Evolutionary conservation across 2,329 filamentous ascomycete genomes (phyloP).

Genomic region (Penicillium oxalicum): DNA sequence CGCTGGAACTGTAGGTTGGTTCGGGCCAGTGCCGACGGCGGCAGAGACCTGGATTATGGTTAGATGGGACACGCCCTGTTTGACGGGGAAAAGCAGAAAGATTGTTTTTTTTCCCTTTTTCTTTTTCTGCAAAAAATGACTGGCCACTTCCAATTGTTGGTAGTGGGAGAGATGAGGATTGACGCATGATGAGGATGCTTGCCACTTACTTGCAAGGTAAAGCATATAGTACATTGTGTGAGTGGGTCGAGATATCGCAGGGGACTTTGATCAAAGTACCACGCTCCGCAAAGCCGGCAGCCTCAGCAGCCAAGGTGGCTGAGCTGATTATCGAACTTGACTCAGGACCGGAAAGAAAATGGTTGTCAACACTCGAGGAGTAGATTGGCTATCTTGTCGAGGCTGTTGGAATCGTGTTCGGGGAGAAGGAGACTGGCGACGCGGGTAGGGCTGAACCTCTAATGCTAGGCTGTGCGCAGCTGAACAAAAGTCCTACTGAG

Average conservation of each 20-base stretch:
- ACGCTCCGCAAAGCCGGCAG: too few species aligned
- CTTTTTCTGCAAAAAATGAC: too few species aligned
- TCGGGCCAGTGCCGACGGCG: constrained; percentile 90
- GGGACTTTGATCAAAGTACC: too few species aligned
- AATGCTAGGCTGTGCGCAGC: background rate
- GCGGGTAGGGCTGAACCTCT: constrained; percentile 17
- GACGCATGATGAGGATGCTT: background rate
- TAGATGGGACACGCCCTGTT: constrained; percentile 4
- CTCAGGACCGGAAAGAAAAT: background rate
- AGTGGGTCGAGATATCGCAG: background rate
- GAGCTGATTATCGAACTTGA: too few species aligned
- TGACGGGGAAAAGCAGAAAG: too few species aligned
- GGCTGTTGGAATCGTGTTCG: too few species aligned
- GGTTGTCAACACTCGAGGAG: constrained; percentile 12
- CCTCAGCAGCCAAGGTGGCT: too few species aligned
- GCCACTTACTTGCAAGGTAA: constrained; percentile 66
- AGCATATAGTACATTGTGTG: constrained; percentile 49
- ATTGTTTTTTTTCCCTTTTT: too few species aligned
- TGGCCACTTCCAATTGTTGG: too few species aligned
- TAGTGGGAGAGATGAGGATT: too few species aligned
- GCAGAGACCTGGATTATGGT: constrained; percentile 67
- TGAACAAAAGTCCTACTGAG: constrained; percentile 4
- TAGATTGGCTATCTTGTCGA: constrained; percentile 9
- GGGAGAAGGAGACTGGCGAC: background rate
- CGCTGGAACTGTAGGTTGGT: constrained; percentile 79